A percentile compares a stretch with the other conserved stretches of the same genome.
Evolutionary conservation across 495 filamentous ascomycete genomes (phyloP).

Genomic region (Articulospora tetracladia): DNA sequence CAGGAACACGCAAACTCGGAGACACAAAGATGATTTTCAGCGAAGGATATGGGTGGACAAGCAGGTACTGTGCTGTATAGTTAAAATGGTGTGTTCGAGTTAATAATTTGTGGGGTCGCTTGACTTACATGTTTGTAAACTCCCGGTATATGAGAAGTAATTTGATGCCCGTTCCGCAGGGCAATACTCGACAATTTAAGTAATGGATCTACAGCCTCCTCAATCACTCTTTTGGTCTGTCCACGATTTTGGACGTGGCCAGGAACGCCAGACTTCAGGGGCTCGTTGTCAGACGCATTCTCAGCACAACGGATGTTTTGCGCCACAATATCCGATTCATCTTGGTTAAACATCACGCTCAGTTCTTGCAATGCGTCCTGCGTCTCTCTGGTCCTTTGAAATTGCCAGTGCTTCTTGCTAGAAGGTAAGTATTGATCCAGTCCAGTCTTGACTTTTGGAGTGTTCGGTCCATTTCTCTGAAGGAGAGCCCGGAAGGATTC

Average conservation of each 20-base stretch:
- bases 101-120: not conserved
- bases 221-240: conserved; percentile 10
- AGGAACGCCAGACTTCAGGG: not conserved
- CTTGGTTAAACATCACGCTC: conserved; percentile 51
- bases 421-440: not conserved
- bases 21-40: conserved; percentile 63
- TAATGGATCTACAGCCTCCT: not conserved
- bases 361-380: conserved; percentile 54
- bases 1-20: conserved; percentile 55
- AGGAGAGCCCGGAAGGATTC: conserved; percentile 51
- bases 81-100: not conserved
- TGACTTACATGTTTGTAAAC: conserved; percentile 15
- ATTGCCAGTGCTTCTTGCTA: not conserved
- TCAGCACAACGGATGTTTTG: conserved; percentile 1
- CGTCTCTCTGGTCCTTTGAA: conserved; percentile 2
- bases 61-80: conserved; percentile 45
- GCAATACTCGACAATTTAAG: conserved; percentile 3
- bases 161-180: not conserved
- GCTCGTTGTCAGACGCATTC: conserved; percentile 3
- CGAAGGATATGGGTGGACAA: conserved; percentile 58
- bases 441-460: not conserved
- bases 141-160: not conserved
- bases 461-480: conserved; percentile 10
- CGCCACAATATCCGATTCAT: conserved; percentile 40
- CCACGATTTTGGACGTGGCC: conserved; percentile 2